Conservation (phyloP, 768 basidiomycete genomes). For the Pulveroboletus sp. region DNA sequence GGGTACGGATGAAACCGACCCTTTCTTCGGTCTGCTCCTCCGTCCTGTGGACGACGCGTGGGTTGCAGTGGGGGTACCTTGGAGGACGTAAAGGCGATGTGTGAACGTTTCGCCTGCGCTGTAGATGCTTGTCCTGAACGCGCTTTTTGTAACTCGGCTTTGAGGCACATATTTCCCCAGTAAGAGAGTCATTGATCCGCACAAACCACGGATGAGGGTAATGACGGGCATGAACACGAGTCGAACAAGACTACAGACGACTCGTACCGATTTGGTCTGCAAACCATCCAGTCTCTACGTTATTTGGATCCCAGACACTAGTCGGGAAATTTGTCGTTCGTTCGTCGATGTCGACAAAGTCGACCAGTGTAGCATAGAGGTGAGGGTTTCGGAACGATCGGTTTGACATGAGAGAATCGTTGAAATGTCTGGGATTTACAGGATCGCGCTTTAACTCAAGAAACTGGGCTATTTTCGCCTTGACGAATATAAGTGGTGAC, state of each 20-base stretch:
- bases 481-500: neutral
- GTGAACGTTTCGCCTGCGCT: constrained; percentile 51
- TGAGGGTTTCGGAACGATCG: constrained; percentile 95
- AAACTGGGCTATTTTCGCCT: constrained; percentile 84
- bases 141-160: constrained; percentile 60
- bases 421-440: constrained; percentile 78
- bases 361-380: constrained; percentile 91
- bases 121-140: constrained; percentile 58
- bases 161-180: constrained; percentile 14
- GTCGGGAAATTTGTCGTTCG: constrained; percentile 75
- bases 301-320: constrained; percentile 68
- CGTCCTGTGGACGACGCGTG: constrained; percentile 14
- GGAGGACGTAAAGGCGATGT: constrained; percentile 56
- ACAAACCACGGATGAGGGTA: constrained; percentile 5
- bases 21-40: constrained; percentile 14
- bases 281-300: constrained; percentile 64
- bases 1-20: constrained; percentile 28
- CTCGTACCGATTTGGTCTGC: constrained; percentile 73
- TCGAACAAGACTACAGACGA: constrained; percentile 3
- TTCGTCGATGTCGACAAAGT: constrained; percentile 91
- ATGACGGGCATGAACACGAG: constrained; percentile 28
- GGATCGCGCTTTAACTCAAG: constrained; percentile 62
- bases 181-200: neutral
- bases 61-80: constrained; percentile 12
- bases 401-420: constrained; percentile 90